Base-by-base conservation (phyloP, 345 rosid species). In the Populus euphratica region DNA sequence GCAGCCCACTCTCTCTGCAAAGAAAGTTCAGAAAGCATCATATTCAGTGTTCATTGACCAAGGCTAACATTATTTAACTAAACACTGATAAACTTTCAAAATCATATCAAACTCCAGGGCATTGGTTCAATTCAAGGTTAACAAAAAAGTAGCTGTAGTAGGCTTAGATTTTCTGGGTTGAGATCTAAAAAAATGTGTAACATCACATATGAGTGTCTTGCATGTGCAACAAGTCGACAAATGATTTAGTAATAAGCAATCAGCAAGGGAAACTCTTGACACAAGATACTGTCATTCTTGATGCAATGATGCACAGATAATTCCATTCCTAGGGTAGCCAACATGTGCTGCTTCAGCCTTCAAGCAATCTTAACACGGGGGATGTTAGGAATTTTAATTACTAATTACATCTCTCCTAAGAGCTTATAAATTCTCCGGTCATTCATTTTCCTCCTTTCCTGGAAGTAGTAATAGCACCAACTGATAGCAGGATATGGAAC, bases 1-100 rank as follows among this genome's bases (percentile, higher is more conserved):
- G 99, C 89, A 93, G 81, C 64, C 97, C 99, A 36, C 74, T 81
- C 81, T 93, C 98, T 85, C 99, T 93, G 86, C 82, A 86, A 76
- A 64, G 36, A 73, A 63, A 43, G 27, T 54, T 23, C 29, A 76
- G 1, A 25, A 54, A 33, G 25, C 27, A 73, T 78, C 76, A 49
- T 11, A 41, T 64, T 50, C n/a, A 11, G 44, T 11, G 5, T n/a
- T 14, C 41, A 70, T 11, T 56, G 36, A 29, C 31, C 41, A 18
- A 25, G 35, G 21, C 29, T 59, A 25, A 5, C 27, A 31, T 54
- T 69, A 31, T 76, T 10, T 69, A 20, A 16, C 25, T 31, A 50
- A 71, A 31, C 52, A 62, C 6, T 49, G 14, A 33, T 47, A 70
- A 49, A 66, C 2, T 49, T 75, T 29, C 62, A 50, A 18, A 5